Evolutionary conservation across 306 rosid species (phyloP).

Genomic region (apple (Malus domestica)): DNA sequence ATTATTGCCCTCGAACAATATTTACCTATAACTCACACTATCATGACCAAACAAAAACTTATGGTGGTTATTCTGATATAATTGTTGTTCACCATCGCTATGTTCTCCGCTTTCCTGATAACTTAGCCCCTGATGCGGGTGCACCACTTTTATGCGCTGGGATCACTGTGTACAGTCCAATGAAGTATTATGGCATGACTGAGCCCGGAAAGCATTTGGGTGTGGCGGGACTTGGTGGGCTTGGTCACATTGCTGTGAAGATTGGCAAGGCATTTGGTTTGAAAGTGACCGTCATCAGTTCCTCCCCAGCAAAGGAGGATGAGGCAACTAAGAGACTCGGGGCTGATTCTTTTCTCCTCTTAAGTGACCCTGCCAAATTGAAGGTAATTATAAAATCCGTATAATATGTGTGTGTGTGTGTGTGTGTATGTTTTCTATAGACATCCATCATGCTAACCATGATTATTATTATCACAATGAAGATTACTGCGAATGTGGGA

Average conservation of each 20-base stretch:
- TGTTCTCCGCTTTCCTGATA: constrained; percentile 63
- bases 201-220: constrained; percentile 88
- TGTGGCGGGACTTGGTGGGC: constrained; percentile 92
- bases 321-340: constrained; percentile 71
- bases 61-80: constrained; percentile 76
- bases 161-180: constrained; percentile 81
- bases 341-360: constrained; percentile 76
- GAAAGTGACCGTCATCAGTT: constrained; percentile 89
- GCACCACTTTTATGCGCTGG: constrained; percentile 97
- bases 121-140: constrained; percentile 67
- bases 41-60: constrained; percentile 47
- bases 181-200: constrained; percentile 83
- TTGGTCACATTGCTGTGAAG: constrained; percentile 87
- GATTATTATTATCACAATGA: no score
- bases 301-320: constrained; percentile 51
- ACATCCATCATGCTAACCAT: no score
- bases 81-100: constrained; percentile 68
- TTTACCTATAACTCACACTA: constrained; percentile 49
- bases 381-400: constrained; percentile 31
- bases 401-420: no score
- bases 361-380: constrained; percentile 48
- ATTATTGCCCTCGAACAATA: constrained; percentile 51
- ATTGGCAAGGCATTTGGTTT: constrained; percentile 86
- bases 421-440: no score
- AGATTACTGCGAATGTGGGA: no score